Percentiles rank a stretch among this genome's conserved stretches.
Conservation (phyloP, 106 monocot genomes). For the Hemerocallis citrina region DNA sequence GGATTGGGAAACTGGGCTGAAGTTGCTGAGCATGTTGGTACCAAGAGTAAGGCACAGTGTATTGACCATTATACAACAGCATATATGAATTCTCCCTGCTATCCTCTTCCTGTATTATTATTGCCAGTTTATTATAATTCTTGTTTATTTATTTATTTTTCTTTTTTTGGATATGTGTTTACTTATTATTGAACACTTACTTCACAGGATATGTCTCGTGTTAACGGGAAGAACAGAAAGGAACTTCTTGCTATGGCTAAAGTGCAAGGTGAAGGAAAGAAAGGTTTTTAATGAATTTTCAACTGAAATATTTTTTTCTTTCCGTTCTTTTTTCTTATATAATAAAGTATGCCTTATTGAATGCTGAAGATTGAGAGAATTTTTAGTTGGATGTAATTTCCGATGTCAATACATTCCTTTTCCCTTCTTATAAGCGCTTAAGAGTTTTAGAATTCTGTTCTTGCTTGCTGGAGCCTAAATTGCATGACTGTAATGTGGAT, state of each 20-base stretch:
- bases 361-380: neutral
- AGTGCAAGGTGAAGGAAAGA: conserved; percentile 74
- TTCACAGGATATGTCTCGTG: conserved; percentile 92
- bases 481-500: no score
- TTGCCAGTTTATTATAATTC: conserved; percentile 2
- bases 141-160: neutral
- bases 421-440: no score
- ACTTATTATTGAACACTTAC: neutral
- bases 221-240: conserved; percentile 96
- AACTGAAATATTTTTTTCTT: neutral
- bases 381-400: no score
- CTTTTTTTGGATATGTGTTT: neutral
- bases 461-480: no score
- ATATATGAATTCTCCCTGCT: conserved; percentile 90
- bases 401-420: no score
- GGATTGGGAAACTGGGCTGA: conserved; percentile 96
- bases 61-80: conserved; percentile 80
- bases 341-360: neutral
- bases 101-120: conserved; percentile 82
- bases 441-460: no score
- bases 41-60: conserved; percentile 80
- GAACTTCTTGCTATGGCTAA: conserved; percentile 99
- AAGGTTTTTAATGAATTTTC: conserved; percentile 34
- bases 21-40: conserved; percentile 99
- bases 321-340: neutral